Percentiles rank a stretch among this genome's conserved stretches.
Conservation (phyloP, 331 rosid genomes). For the Pyracantha coccinea region DNA sequence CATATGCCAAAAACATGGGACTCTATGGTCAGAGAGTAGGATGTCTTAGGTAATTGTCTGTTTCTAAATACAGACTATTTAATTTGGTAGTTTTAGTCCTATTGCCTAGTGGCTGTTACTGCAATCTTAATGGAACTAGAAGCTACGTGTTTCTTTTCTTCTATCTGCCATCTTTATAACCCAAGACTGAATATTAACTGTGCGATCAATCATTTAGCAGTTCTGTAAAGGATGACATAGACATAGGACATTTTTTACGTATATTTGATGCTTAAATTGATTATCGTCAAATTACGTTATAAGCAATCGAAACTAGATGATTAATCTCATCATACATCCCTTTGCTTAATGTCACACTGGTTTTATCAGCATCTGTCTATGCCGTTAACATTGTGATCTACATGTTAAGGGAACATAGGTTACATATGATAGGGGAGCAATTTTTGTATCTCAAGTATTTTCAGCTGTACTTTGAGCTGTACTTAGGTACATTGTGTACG, state of each 20-base stretch:
- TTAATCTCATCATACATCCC: neutral
- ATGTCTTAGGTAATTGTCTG: conserved; percentile 74
- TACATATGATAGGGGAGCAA: neutral
- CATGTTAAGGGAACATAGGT: too few species aligned
- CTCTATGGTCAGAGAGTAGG: conserved; percentile 97
- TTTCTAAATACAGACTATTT: neutral
- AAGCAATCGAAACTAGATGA: neutral
- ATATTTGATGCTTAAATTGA: neutral
- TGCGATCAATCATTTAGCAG: too few species aligned
- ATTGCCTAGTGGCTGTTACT: neutral
- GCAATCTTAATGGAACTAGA: neutral
- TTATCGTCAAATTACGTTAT: neutral
- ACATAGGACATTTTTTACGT: neutral
- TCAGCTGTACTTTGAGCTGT: neutral
- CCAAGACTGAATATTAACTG: neutral
- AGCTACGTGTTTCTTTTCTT: neutral
- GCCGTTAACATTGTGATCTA: too few species aligned
- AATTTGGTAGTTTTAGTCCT: neutral
- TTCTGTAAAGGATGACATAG: neutral
- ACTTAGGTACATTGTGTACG: neutral
- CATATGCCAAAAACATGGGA: conserved; percentile 98
- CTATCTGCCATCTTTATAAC: neutral
- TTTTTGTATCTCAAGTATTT: neutral
- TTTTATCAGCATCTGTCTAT: neutral
- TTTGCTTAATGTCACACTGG: neutral